Base-by-base conservation (phyloP, 306 rosid species). In the Macrotyloma uniflorum region DNA sequence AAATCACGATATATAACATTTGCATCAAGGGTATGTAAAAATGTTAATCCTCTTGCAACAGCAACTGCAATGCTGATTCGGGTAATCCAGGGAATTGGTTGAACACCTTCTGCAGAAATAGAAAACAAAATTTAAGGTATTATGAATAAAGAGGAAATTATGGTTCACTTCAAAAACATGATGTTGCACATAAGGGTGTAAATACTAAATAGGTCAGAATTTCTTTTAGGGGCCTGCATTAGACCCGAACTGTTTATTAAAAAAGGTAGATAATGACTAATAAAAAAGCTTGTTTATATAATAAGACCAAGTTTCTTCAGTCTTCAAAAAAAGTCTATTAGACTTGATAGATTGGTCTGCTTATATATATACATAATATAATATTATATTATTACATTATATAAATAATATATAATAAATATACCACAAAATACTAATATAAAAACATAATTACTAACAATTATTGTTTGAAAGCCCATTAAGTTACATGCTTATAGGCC, bases 1-100 rank as follows among this genome's bases (percentile, higher is more conserved):
- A 95, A 83, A 85, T 95, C 98, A 1, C 98, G 97, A 36, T 86
- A 95, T 80, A 95, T 95, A 51, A 95, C 92, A 75, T 92, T 95
- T 76, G 93, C 79, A 68, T 90, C 87, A 8, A 89, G 85, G 47
- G 91, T 63, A 75, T 92, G 98, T 65, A 92, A 85, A 86, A 89
- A 95, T 33, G 95, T 80, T 80, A 95, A 66, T 67, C 93, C 98
- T 77, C 86, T 82, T 33, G 98, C 97, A 50, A 91, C 97, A 42
- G 76, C 86, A 43, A 89, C 77, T 24, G 98, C 97, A 71, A 95
- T 87, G 65, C 76, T 83, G 87, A 92, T 86, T 54, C 98, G 82
- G 24, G 84, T 75, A 46, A 82, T 85, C 98, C 98, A 95, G 1
- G 91, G 43, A 43, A 95, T 80, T 0, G 97, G 98, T 59, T 93